These are phyloP conservation scores for Hygrophorus pudorinus DNA, from an alignment of 768 basidiomycete genomes.

Conservation along the genomic window DNA sequence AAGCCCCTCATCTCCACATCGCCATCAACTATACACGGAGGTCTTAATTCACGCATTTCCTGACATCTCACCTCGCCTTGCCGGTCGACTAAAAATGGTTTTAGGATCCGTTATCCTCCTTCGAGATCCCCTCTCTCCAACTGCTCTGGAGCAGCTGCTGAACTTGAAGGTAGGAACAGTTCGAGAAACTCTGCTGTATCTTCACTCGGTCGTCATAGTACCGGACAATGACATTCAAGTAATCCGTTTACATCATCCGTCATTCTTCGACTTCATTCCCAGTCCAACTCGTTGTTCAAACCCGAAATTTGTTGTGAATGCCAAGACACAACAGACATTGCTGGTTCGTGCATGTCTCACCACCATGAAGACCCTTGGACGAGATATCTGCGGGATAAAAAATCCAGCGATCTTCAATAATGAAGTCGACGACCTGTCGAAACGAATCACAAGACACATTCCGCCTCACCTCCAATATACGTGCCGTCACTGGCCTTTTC, in stretches of 20 bases:
- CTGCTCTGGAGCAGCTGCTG: slow-evolving; percentile 5
- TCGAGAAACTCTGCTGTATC: not conserved
- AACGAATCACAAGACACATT: not conserved
- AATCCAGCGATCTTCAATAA: not conserved
- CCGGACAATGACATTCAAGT: not conserved
- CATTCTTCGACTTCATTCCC: slow-evolving; percentile 8
- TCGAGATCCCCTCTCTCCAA: slow-evolving; percentile 2
- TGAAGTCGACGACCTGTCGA: slow-evolving; percentile 1
- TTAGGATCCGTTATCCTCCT: slow-evolving; percentile 3
- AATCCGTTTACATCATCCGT: slow-evolving; percentile 8
- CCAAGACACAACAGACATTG: not conserved
- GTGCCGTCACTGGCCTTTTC: slow-evolving; percentile 5
- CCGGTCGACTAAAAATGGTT: slow-evolving; percentile 1
- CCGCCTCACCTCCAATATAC: slow-evolving; percentile 1
- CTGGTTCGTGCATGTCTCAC: slow-evolving; percentile 2
- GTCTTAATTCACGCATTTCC: slow-evolving; percentile 1
- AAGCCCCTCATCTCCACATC: not conserved
- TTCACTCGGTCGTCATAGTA: slow-evolving; percentile 4
- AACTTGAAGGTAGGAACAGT: not conserved
- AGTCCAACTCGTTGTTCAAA: slow-evolving; percentile 1
- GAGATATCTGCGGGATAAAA: slow-evolving; percentile 1
- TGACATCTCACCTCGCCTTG: not conserved
- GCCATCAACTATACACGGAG: slow-evolving; percentile 5
- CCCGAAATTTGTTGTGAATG: slow-evolving; percentile 2
- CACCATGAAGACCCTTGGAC: not conserved